A percentile compares a stretch with the other conserved stretches of the same genome.
These are phyloP conservation scores for Apiotrichum porosum DNA, from an alignment of 1,284 basidiomycete species.

Conservation along the genomic window DNA sequence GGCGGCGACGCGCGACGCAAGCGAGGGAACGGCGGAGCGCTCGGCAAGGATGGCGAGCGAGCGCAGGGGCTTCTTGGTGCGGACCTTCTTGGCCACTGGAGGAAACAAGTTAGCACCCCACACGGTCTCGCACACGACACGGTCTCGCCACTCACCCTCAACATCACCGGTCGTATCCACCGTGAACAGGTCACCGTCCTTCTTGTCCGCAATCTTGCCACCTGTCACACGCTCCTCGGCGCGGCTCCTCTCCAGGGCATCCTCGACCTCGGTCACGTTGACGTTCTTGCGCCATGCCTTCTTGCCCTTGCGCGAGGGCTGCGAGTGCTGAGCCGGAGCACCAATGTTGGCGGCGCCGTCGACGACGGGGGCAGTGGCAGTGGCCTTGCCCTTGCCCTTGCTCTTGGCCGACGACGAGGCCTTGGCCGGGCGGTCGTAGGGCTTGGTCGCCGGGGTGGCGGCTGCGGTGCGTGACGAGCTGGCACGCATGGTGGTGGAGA, in stretches of 20 bases:
- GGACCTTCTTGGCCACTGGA: conserved; percentile 34
- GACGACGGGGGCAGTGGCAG: conserved; percentile 21
- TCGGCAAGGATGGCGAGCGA: conserved; percentile 76
- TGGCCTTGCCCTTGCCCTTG: conserved; percentile 9
- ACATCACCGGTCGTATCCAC: conserved; percentile 76
- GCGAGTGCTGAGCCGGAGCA: conserved; percentile 65
- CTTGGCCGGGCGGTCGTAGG: conserved; percentile 18
- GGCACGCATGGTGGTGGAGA: conserved; percentile 6
- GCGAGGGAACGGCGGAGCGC: conserved; percentile 78
- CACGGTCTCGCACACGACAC: too few relatives aligned
- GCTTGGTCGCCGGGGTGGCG: conserved; percentile 5
- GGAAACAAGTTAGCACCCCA: conserved; percentile 10
- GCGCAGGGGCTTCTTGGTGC: conserved; percentile 56
- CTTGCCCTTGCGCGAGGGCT: conserved; percentile 81
- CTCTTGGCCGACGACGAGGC: not conserved
- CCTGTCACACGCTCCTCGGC: conserved; percentile 72
- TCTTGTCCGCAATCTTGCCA: conserved; percentile 48
- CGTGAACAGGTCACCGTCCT: conserved; percentile 65
- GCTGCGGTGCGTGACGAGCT: not conserved
- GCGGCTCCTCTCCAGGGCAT: conserved; percentile 65
- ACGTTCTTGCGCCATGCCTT: conserved; percentile 90
- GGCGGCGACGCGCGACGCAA: conserved; percentile 54
- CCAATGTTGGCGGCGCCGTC: conserved; percentile 29
- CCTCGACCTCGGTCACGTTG: conserved; percentile 69
- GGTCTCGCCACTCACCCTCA: conserved; percentile 60